Conservation (phyloP, 2,329 filamentous ascomycete species). For the Fusarium sp. region DNA sequence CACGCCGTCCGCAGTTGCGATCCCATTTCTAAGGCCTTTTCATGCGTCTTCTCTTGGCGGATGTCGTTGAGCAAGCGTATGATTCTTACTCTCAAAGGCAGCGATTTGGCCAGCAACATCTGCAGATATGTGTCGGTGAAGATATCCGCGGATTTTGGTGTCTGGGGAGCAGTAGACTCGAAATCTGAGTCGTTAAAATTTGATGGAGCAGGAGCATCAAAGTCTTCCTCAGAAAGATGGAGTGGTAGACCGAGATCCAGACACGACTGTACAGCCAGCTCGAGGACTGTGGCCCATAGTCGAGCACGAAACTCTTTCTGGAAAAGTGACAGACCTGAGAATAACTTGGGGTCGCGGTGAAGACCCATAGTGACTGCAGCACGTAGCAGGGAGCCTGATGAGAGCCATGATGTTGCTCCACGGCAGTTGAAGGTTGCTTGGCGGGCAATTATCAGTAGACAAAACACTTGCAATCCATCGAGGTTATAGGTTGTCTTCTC, state of each 20-base stretch:
- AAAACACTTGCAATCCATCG: constrained; percentile 45
- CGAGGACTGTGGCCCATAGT: constrained; percentile 45
- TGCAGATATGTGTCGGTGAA: constrained; percentile 45
- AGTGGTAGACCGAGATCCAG: constrained; percentile 44
- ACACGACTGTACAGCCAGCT: constrained; percentile 41
- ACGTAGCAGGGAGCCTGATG: constrained; percentile 41
- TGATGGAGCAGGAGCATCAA: constrained; percentile 37
- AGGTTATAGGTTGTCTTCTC: constrained; percentile 46
- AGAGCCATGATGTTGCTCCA: constrained; percentile 47
- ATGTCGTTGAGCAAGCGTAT: constrained; percentile 44
- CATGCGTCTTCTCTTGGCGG: constrained; percentile 36
- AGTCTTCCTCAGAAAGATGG: constrained; percentile 33
- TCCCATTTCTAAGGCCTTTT: constrained; percentile 36
- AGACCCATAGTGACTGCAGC: constrained; percentile 47
- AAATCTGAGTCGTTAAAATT: constrained; percentile 45
- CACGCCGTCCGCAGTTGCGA: constrained; percentile 41
- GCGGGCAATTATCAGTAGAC: constrained; percentile 41
- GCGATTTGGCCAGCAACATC: constrained; percentile 38
- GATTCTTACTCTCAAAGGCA: constrained; percentile 38
- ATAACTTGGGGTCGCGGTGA: constrained; percentile 42
- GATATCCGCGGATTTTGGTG: constrained; percentile 7
- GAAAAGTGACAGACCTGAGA: constrained; percentile 35
- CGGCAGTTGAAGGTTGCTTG: constrained; percentile 47
- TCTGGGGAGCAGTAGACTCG: constrained; percentile 16
- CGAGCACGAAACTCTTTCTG: constrained; percentile 41